Evolutionary conservation across 176 grass and related monocot species (phyloP), one percentile per base, ranked within the genome.

Genomic region (Avena eriantha): DNA sequence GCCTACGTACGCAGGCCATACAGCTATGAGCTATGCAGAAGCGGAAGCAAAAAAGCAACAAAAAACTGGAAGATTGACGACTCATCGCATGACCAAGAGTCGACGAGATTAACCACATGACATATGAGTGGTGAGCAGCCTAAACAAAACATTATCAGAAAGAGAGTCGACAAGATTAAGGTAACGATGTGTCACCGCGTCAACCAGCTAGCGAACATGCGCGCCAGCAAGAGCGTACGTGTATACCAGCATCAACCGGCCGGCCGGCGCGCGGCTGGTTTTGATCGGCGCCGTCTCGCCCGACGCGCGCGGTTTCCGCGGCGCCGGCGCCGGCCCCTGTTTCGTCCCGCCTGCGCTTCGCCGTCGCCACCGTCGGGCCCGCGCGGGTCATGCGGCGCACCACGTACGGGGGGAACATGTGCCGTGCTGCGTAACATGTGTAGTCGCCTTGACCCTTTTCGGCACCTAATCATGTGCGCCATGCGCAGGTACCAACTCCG

Each of bases 361-460:
- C 33, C 39, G 60, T 59, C 66, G 76, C 66, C 41, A 21, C 57
- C 69, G 54, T 45, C 76, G 63, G 35, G 17, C 26, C 73, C 46
- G 22, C 46, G 41, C 18, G 34, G 19, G 59, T 54, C 51, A 49
- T 12, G 47, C 47, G 10, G 41, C 56, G 50, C 12, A 29, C 74
- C 56, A 48, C 72, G 15, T 49, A 69, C 51, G 77, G 48, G 54
- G 58, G 77, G 77, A 48, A 63, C 85, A 80, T 73, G 77, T 80
- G 76, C 66, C 76, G 56, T 45, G 57, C 35, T 39, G 56, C 35
- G 63, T 22, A 34, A 21, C 51, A 0, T 78, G 18, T 14, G 19
- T 21, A 54, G 68, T 77, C 56, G 31, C 33, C 55, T 59, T 46
- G 58, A 0, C 41, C n/a, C 69, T 45, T 36, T 29, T 13, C 36